Conservation (phyloP, 345 rosid genomes). For the Arabis hirsuta region DNA sequence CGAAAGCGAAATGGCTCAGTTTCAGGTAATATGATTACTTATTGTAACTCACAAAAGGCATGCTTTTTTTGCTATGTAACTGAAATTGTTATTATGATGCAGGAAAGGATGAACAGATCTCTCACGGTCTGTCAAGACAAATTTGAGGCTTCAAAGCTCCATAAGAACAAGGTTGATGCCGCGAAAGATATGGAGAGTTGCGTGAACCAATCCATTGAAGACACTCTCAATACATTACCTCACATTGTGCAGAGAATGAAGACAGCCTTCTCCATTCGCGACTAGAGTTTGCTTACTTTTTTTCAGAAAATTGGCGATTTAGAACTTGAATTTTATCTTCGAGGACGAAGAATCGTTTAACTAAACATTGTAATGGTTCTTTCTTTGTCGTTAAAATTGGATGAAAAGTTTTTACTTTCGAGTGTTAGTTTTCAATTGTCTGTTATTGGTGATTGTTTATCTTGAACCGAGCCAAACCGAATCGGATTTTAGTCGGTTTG, state of each 20-base stretch:
- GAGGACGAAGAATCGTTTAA: too few relatives aligned
- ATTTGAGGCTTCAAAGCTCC: slow-evolving; percentile 77
- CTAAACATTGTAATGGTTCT: not conserved
- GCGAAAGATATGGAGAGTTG: slow-evolving; percentile 68
- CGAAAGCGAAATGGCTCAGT: slow-evolving; percentile 80
- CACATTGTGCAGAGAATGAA: slow-evolving; percentile 76
- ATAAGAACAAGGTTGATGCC: slow-evolving; percentile 54
- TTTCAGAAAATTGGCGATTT: too few relatives aligned
- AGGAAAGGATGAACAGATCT: slow-evolving; percentile 89
- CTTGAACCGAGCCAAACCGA: slow-evolving; percentile 19
- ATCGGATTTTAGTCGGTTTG: not conserved
- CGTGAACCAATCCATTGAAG: slow-evolving; percentile 70
- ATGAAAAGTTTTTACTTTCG: not conserved
- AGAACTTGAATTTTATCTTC: too few relatives aligned
- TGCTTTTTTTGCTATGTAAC: not conserved
- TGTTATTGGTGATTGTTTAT: not conserved
- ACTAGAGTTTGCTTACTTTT: not conserved
- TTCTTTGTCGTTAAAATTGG: not conserved
- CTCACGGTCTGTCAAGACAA: slow-evolving; percentile 92
- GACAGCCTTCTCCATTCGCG: slow-evolving; percentile 40
- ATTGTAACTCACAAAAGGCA: not conserved
- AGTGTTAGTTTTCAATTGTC: not conserved
- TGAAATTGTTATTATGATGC: slow-evolving; percentile 7
- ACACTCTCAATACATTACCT: slow-evolving; percentile 66
- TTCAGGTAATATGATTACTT: slow-evolving; percentile 57